phyloP scores from a whole-genome alignment of 345 rosid species.

The Gossypium ekmanianum region DNA sequence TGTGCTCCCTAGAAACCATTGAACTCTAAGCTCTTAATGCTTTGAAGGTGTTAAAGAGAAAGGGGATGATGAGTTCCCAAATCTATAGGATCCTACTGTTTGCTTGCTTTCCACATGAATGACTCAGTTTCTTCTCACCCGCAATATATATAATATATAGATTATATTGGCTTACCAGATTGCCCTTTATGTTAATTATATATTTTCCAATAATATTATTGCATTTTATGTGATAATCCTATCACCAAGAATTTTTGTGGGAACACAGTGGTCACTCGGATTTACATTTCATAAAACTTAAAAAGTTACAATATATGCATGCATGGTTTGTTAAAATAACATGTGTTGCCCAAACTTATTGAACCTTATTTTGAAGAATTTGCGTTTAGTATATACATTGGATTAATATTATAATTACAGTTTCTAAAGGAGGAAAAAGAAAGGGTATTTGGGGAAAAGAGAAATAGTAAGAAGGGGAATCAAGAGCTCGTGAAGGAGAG shows the following conservation, averaged over 20 bases:
- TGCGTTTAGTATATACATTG: too few species aligned
- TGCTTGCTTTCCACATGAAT: constrained; percentile 38
- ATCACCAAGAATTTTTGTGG: neutral
- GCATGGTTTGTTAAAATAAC: too few species aligned
- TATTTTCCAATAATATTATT: neutral
- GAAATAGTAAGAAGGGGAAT: constrained; percentile 22
- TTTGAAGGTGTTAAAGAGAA: constrained; percentile 22
- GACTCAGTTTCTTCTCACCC: constrained; percentile 28
- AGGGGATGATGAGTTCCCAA: constrained; percentile 34
- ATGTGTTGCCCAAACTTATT: too few species aligned
- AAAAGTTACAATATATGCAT: neutral
- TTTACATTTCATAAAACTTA: neutral
- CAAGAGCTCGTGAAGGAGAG: constrained; percentile 43
- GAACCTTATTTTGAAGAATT: too few species aligned
- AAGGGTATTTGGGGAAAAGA: constrained; percentile 16
- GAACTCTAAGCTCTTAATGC: constrained; percentile 8
- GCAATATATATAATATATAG: constrained; percentile 13
- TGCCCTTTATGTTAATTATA: constrained; percentile 24
- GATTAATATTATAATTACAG: too few species aligned
- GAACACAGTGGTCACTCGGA: neutral
- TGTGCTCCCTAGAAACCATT: constrained; percentile 59
- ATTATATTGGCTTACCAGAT: constrained; percentile 25
- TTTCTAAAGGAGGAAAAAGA: neutral
- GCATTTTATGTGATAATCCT: neutral
- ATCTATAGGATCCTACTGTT: constrained; percentile 34